A percentile compares a stretch with the other conserved stretches of the same genome.
These are phyloP conservation scores for Rubia yunnanensis DNA, from an alignment of 257 asterid genomes.

Conservation along the genomic window DNA sequence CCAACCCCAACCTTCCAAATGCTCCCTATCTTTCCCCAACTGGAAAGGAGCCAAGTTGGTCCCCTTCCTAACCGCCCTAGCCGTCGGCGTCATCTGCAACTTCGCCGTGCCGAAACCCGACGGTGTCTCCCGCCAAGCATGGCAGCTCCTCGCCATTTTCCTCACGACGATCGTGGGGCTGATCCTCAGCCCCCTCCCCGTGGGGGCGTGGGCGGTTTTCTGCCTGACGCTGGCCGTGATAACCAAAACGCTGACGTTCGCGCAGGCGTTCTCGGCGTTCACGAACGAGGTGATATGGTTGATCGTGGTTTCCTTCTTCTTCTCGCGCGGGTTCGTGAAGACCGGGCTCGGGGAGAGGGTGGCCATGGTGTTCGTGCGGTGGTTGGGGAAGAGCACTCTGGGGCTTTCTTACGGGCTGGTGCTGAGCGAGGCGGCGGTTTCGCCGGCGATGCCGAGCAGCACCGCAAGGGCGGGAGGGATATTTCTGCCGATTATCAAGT, in stretches of 20 bases:
- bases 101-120: constrained; percentile 66
- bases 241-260: constrained; percentile 53
- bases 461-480: constrained; percentile 82
- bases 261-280: constrained; percentile 63
- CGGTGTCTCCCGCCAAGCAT: constrained; percentile 34
- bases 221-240: constrained; percentile 48
- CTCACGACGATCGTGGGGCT: constrained; percentile 57
- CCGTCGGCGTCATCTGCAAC: constrained; percentile 48
- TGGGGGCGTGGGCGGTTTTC: constrained; percentile 61
- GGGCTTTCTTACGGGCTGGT: constrained; percentile 65
- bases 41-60: constrained; percentile 55
- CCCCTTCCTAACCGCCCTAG: constrained; percentile 37
- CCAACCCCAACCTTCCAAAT: background rate
- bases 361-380: constrained; percentile 53
- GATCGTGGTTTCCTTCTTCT: constrained; percentile 53
- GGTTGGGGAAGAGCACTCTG: constrained; percentile 59
- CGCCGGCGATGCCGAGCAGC: constrained; percentile 78
- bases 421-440: constrained; percentile 50
- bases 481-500: constrained; percentile 67
- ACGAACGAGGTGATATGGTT: constrained; percentile 76
- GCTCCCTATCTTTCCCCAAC: background rate
- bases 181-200: constrained; percentile 57
- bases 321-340: constrained; percentile 64
- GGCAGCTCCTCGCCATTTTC: constrained; percentile 73
- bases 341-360: constrained; percentile 82